Evolutionary conservation across 2,329 filamentous ascomycete species (phyloP), one percentile per base, ranked within the genome.

Genomic region (Neofusicoccum sp.): DNA sequence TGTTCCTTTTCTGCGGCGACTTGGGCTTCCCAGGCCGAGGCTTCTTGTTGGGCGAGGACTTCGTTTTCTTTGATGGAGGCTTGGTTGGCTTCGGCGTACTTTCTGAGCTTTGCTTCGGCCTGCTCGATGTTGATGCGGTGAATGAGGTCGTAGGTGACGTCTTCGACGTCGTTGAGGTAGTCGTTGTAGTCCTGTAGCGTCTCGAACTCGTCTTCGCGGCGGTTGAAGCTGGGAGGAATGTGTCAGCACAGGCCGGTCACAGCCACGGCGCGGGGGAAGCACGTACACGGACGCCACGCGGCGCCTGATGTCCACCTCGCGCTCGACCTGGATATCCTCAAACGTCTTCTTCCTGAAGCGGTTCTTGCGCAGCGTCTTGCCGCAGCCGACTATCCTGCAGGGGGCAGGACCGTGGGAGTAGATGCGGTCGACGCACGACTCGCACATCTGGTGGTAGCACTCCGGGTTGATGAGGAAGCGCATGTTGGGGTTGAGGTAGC

Each of bases 361-460:
- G 64, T 88, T 86, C 71, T 93, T 91, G 1, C 95, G 89, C 5
- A 99, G 84, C 0, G 93, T 98, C 76, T 91, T 89, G 74, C 88
- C 86, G 79, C 95, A 99, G 44, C 90, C 91, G 0, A 92, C 91
- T 64, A 97, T 92, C 1, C 95, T 95, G 74, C 96, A 99, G 66
- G 93, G 91, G 62, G 93, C 92, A 0, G 95, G 95, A 0, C 95
- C 95, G 62, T 92, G 89, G 39, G 90, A 90, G 84, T 98, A 99
- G 71, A 98, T 91, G 62, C 94, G 90, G 77, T 94, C 91, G 45
- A 98, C 93, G 80, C 95, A 99, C 63, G 91, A 93, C 76, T 92
- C 90, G 83, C 95, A 99, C 92, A 99, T 98, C 69, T 92, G 92
- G 83, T 99, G 95, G 83, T 99, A 99, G 85, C 95, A 99, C 83